phyloP scores from a whole-genome alignment of 768 basidiomycete genomes.

The Hebeloma cylindrosporum region DNA sequence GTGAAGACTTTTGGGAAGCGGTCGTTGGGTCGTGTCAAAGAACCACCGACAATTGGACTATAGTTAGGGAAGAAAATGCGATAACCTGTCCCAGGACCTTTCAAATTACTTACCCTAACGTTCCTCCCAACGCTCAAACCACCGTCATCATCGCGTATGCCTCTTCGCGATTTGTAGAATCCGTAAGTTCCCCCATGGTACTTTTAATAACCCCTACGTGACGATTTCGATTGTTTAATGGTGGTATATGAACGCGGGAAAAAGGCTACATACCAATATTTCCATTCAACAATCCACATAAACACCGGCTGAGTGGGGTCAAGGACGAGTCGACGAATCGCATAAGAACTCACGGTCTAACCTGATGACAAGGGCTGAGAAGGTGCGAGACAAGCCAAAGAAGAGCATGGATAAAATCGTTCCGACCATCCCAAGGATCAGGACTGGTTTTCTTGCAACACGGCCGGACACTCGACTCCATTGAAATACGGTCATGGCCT shows the following conservation, averaged over 20 bases:
- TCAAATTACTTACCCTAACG: slow-evolving; percentile 19
- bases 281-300: slow-evolving; percentile 52
- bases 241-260: no score
- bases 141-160: slow-evolving; percentile 66
- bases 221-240: slow-evolving; percentile 33
- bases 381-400: slow-evolving; percentile 70
- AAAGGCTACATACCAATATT: no score
- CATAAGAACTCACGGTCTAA: slow-evolving; percentile 19
- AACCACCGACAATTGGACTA: slow-evolving; percentile 53
- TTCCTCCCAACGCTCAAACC: slow-evolving; percentile 38
- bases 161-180: slow-evolving; percentile 52
- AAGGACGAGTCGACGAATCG: no score
- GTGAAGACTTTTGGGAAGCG: slow-evolving; percentile 46
- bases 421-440: slow-evolving; percentile 62
- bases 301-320: slow-evolving; percentile 4
- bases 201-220: slow-evolving; percentile 71
- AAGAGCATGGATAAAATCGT: slow-evolving; percentile 65
- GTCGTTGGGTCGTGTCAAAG: slow-evolving; percentile 47
- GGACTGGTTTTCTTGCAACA: slow-evolving; percentile 72
- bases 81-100: no score
- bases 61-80: neutral
- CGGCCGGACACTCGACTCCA: slow-evolving; percentile 73
- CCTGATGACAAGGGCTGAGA: slow-evolving; percentile 59
- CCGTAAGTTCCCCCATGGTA: slow-evolving; percentile 70
- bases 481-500: slow-evolving; percentile 68